A percentile compares a stretch with the other conserved stretches of the same genome.
Conservation (phyloP, 345 rosid genomes). For the Hibiscus syriacus region DNA sequence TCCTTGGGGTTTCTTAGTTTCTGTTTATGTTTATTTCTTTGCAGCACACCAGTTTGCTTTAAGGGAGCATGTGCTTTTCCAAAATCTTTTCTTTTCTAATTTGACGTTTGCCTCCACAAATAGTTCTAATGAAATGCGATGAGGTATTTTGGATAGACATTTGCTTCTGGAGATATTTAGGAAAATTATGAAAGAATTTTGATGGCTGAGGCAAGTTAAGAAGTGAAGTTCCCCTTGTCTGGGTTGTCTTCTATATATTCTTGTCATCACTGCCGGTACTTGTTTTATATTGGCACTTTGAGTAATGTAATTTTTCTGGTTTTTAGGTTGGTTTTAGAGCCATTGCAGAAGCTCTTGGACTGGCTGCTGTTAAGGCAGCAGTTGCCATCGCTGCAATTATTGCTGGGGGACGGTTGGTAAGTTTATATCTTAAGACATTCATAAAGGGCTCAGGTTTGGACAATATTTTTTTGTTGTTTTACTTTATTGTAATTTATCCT, state of each 20-base stretch:
- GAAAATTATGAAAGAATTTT: background rate
- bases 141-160: background rate
- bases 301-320: conserved; percentile 13
- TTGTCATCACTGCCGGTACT: background rate
- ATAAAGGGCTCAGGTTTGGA: conserved; percentile 8
- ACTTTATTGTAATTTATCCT: conserved; percentile 5
- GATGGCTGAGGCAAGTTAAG: conserved; percentile 3
- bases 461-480: conserved; percentile 10
- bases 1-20: conserved; percentile 1
- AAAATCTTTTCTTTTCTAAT: background rate
- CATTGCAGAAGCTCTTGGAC: conserved; percentile 97
- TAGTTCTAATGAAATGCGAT: background rate
- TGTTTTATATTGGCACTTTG: conserved; percentile 10
- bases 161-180: background rate
- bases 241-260: background rate
- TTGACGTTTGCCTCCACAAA: conserved; percentile 1
- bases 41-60: conserved; percentile 2
- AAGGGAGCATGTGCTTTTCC: conserved; percentile 1
- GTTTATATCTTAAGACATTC: conserved; percentile 17
- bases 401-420: conserved; percentile 97
- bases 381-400: conserved; percentile 92
- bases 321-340: conserved; percentile 94
- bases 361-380: conserved; percentile 92
- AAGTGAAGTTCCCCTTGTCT: conserved; percentile 5
- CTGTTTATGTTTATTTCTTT: conserved; percentile 4